Conservation (phyloP, 192 early-diverging fungal genomes). For the Rhizophagus prolifer region DNA sequence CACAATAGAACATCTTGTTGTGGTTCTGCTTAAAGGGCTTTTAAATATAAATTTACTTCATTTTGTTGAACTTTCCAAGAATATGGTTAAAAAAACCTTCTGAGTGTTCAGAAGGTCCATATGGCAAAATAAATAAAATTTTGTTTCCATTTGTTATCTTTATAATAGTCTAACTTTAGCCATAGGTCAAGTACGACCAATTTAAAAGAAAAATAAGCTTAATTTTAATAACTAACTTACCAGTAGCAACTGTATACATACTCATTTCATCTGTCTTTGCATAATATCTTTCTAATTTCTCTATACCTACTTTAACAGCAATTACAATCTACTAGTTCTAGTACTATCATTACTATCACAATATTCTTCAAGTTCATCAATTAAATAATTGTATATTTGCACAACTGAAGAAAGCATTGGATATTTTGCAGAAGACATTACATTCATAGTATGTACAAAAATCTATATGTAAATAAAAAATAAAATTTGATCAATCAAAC, state of each 20-base stretch:
- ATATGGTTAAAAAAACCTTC: conserved; percentile 11
- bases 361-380: neutral
- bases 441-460: neutral
- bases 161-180: neutral
- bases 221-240: too few species aligned
- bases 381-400: conserved; percentile 13
- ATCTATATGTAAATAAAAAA: too few species aligned
- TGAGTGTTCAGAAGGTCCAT: too few species aligned
- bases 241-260: conserved; percentile 14
- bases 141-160: conserved; percentile 3
- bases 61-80: conserved; percentile 1
- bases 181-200: conserved; percentile 1
- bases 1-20: neutral
- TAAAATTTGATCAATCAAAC: too few species aligned
- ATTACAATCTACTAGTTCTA: too few species aligned
- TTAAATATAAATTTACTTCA: conserved; percentile 15
- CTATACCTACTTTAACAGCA: neutral
- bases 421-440: conserved; percentile 2
- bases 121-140: too few species aligned
- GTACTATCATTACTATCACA: too few species aligned
- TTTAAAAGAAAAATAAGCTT: too few species aligned
- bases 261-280: neutral
- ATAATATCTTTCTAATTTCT: neutral
- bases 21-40: neutral
- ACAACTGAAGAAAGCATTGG: neutral